Percentiles rank a stretch among this genome's conserved stretches.
These are phyloP conservation scores for Heliocybe sulcata DNA, from an alignment of 1,284 basidiomycete species.

Conservation along the genomic window DNA sequence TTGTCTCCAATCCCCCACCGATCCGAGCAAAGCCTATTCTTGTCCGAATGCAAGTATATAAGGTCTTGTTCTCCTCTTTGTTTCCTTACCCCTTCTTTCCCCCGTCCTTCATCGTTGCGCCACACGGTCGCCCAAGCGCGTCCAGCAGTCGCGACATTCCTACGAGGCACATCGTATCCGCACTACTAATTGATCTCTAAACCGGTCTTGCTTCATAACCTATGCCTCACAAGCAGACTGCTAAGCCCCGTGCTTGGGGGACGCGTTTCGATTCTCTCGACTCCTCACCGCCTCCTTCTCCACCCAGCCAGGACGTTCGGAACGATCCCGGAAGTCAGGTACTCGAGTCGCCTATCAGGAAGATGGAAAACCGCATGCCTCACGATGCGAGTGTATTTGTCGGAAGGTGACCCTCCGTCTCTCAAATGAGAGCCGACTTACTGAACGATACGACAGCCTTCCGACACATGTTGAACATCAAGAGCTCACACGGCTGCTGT, in stretches of 20 bases:
- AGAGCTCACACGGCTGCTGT: slow-evolving; percentile 51
- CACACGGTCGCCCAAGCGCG: neutral
- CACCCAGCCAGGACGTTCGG: slow-evolving; percentile 7
- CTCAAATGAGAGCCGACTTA: slow-evolving; percentile 7
- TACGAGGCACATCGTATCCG: neutral
- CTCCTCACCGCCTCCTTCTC: slow-evolving; percentile 20
- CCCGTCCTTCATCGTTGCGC: neutral
- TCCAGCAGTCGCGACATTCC: neutral
- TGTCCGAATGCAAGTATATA: neutral
- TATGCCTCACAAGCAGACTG: slow-evolving; percentile 16
- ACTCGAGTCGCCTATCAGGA: slow-evolving; percentile 15
- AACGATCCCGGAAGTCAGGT: slow-evolving; percentile 15
- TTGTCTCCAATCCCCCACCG: neutral
- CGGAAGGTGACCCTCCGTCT: slow-evolving; percentile 41
- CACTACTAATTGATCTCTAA: neutral
- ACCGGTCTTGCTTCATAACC: neutral
- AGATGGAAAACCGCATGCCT: slow-evolving; percentile 39
- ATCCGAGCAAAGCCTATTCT: neutral
- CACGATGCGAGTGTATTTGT: slow-evolving; percentile 78
- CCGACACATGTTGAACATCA: slow-evolving; percentile 57
- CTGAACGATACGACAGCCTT: slow-evolving; percentile 35
- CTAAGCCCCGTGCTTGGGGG: slow-evolving; percentile 45
- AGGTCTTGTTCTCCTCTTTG: neutral
- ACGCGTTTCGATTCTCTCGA: slow-evolving; percentile 58
- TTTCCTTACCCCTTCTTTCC: neutral